Conservation (phyloP, 2,329 filamentous ascomycete genomes). For the Blastomyces percursus region DNA sequence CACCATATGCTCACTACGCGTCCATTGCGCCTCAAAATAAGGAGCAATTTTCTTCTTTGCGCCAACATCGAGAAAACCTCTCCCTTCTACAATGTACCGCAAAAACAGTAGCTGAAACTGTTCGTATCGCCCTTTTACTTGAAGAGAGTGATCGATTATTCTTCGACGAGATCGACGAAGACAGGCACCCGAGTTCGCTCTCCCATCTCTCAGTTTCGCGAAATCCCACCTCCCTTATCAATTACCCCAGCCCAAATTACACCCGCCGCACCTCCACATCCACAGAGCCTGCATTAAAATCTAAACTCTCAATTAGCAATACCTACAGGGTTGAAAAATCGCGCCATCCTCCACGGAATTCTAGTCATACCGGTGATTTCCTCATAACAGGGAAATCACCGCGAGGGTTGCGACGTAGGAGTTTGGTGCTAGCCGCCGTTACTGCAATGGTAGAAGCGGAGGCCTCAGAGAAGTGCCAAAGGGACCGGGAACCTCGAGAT, state of each 20-base stretch:
- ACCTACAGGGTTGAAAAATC: conserved; percentile 1
- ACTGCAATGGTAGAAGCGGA: conserved; percentile 14
- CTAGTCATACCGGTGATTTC: conserved; percentile 1
- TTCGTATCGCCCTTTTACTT: conserved; percentile 27
- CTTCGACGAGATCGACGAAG: conserved; percentile 10
- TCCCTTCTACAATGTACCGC: conserved; percentile 32
- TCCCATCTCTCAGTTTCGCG: conserved; percentile 6
- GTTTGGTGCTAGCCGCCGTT: conserved; percentile 15
- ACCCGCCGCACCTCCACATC: neutral
- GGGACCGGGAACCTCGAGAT: neutral
- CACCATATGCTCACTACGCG: neutral
- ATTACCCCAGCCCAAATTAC: neutral
- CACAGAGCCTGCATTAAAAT: neutral
- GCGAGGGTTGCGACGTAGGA: conserved; percentile 13
- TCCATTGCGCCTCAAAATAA: conserved; percentile 11
- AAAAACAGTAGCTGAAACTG: conserved; percentile 25
- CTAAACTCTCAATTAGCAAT: neutral
- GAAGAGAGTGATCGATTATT: conserved; percentile 16
- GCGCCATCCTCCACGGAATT: neutral
- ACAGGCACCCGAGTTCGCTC: conserved; percentile 15
- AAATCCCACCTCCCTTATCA: neutral
- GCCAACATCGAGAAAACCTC: conserved; percentile 30
- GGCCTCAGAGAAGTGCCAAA: neutral
- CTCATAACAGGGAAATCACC: conserved; percentile 2
- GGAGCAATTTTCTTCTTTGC: conserved; percentile 18